Evolutionary conservation across 345 rosid genomes (phyloP), one percentile per base, ranked within the genome.

Genomic region (Corchorus capsularis): DNA sequence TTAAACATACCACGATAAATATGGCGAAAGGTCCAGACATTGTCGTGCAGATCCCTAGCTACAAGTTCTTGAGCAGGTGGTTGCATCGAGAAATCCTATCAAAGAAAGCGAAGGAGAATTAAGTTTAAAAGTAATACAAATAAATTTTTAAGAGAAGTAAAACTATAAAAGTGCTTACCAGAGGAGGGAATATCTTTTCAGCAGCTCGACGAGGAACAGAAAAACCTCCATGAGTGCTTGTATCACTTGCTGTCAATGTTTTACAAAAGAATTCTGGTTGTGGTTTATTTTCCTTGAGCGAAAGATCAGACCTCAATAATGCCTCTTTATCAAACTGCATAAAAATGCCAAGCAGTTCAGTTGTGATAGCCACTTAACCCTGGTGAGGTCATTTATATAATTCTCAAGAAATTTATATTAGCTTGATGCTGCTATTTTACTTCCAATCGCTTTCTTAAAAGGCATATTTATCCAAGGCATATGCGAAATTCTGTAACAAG

Each of bases 221-320:
- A 82, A 96, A 96, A 73, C 98, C 98, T 79, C 99, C 99, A 80
- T 96, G 98, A 74, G 99, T 93, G 85, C 98, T 96, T 1, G 98
- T 96, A 77, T 96, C 99, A 82, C 99, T 96, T 35, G 98, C 97
- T 32, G 99, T 96, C 79, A 96, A 80, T 37, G 95, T 93, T 87
- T 96, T 96, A 75, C 97, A 96, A 87, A 96, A 96, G 75, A 93
- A 93, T 20, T 96, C 99, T 7, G 93, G 83, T 78, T 85, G 97
- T 19, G 89, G 92, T 75, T 86, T 91, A 77, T 85, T 85, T 43
- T 89, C 64, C 86, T 87, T 91, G 56, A 93, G 89, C n/a, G 93
- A 85, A 78, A 92, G 87, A 85, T 96, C 99, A 12, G 99, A 96
- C 74, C 92, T 89, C 82, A 96, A 76, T 76, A 96, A 70, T 1